Base-by-base conservation (phyloP, 768 basidiomycete genomes). In the Suillus spraguei region DNA sequence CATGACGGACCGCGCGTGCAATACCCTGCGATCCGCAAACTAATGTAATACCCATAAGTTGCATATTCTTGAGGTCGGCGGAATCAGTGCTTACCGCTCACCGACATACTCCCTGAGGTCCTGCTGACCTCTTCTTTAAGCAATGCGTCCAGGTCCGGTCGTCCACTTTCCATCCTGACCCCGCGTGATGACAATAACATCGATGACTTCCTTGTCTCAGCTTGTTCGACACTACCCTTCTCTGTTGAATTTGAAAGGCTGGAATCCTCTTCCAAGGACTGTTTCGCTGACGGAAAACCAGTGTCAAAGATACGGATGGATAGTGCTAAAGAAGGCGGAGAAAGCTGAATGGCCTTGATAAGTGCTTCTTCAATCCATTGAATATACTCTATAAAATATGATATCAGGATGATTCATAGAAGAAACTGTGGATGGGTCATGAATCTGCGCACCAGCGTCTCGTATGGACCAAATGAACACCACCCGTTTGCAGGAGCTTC, bases 391-490 rank as follows among this genome's bases (percentile, higher is more conserved):
- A 35, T 2, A 41, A 20, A 28, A 33, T 44, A 53, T 44, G 7
- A 32, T 20, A 28, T 44, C 5, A 32, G n/a, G 10, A 16, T 6
- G 0, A 52, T 69, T n/a, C 65, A 36, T 61, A 10, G 32, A 61
- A 38, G 33, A 47, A 13, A 11, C 22, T 8, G 22, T 3, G 36
- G 32, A 16, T n/a, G 28, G 32, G 14, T n/a, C 7, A n/a, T 38
- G 1, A 22, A 1, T 44, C 33, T 65, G 65, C 69, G 69, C 67
- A 85, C 85, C 76, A 38, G 76, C 69, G 52, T 83, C 81, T 28
- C 84, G 80, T 32, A 85, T 74, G 1, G 77, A 73, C 85, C 85
- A 86, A 13, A 86, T 76, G 64, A 86, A 84, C 10, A 84, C 76
- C 11, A 84, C 74, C 49, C 83, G 76, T 14, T 75, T 74, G 55